Percentiles rank a stretch among this genome's conserved stretches.
These are phyloP conservation scores for Pseudogymnoascus pannorum DNA, from an alignment of 2,329 filamentous ascomycete genomes.

Conservation along the genomic window DNA sequence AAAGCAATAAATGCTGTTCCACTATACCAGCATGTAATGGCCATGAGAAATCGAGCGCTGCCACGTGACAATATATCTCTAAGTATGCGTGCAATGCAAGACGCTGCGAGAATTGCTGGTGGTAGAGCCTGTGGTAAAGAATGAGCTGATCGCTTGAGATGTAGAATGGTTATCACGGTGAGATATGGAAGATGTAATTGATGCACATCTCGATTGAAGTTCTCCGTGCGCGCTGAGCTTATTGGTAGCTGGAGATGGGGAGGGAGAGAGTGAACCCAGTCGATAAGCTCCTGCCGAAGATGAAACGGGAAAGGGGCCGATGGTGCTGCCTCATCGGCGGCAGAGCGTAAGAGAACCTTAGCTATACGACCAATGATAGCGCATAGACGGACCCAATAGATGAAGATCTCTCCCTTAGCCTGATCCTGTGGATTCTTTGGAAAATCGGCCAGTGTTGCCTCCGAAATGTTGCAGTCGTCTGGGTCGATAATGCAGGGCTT, in stretches of 20 bases:
- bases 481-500: slow-evolving; percentile 38
- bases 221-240: slow-evolving; percentile 22
- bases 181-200: slow-evolving; percentile 37
- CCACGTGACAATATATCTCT: slow-evolving; percentile 34
- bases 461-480: slow-evolving; percentile 34
- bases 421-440: slow-evolving; percentile 26
- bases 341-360: slow-evolving; percentile 30
- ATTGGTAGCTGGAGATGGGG: slow-evolving; percentile 30
- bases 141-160: slow-evolving; percentile 31
- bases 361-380: slow-evolving; percentile 35
- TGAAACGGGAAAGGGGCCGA: slow-evolving; percentile 21
- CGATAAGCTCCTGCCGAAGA: slow-evolving; percentile 29
- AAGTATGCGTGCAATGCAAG: slow-evolving; percentile 33
- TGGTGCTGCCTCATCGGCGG: neutral
- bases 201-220: slow-evolving; percentile 36
- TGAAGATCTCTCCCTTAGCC: slow-evolving; percentile 34
- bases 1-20: slow-evolving; percentile 36
- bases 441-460: slow-evolving; percentile 34
- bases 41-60: slow-evolving; percentile 34
- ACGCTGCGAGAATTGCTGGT: slow-evolving; percentile 33
- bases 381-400: slow-evolving; percentile 36
- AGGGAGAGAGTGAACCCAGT: slow-evolving; percentile 32
- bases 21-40: slow-evolving; percentile 38
- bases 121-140: slow-evolving; percentile 32
- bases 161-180: slow-evolving; percentile 35